These are phyloP conservation scores for Aspergillus avenaceus DNA, from an alignment of 495 filamentous ascomycete species.

Conservation along the genomic window DNA sequence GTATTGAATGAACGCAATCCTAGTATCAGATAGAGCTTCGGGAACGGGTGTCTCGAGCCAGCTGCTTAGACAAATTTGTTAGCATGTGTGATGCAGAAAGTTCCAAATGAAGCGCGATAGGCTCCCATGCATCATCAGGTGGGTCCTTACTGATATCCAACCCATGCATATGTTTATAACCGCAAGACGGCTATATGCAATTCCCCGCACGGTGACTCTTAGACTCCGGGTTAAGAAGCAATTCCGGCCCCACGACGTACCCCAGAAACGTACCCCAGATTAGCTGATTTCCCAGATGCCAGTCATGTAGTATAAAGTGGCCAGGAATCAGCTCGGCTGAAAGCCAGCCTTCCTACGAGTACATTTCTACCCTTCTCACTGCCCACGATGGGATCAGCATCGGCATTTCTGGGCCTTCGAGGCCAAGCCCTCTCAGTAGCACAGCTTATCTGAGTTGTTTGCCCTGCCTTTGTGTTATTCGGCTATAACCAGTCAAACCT, in stretches of 20 bases:
- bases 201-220: not conserved
- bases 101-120: too few relatives aligned
- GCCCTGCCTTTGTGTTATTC: conserved; percentile 22
- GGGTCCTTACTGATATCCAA: too few relatives aligned
- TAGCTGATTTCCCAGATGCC: not conserved
- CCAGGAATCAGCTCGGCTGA: not conserved
- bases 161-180: too few relatives aligned
- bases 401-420: conserved; percentile 20
- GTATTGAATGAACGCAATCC: not conserved
- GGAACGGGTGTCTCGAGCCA: too few relatives aligned
- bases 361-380: not conserved
- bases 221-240: not conserved
- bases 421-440: conserved; percentile 12
- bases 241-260: too few relatives aligned
- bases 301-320: not conserved
- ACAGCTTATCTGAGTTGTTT: conserved; percentile 15
- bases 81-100: too few relatives aligned
- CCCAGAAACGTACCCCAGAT: not conserved
- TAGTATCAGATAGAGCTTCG: too few relatives aligned
- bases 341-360: not conserved
- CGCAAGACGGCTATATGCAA: too few relatives aligned
- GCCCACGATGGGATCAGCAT: not conserved
- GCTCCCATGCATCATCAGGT: too few relatives aligned
- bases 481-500: conserved; percentile 22
- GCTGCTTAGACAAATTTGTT: too few relatives aligned